Evolutionary conservation across 805 yeast species (phyloP).

Genomic region (Myxozyma vanderwaltii): DNA sequence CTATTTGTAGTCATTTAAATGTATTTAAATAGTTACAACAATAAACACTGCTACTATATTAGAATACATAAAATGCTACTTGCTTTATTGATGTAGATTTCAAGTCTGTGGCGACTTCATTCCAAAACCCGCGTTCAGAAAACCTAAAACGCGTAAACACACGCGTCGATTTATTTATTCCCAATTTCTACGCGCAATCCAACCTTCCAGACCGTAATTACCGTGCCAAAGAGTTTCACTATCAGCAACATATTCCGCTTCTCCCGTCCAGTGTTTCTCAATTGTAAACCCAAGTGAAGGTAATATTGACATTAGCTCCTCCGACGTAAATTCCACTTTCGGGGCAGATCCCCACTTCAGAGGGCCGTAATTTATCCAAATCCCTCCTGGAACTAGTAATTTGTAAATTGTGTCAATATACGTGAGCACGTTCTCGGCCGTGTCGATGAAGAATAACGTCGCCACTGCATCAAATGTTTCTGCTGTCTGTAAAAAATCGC

Average conservation of each 20-base stretch:
- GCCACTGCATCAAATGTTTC: conserved; percentile 47
- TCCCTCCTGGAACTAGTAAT: conserved; percentile 53
- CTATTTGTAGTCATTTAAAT: no score
- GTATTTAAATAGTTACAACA: no score
- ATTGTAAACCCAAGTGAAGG: conserved; percentile 63
- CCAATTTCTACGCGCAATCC: conserved; percentile 25
- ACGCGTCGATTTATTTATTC: background rate
- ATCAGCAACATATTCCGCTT: conserved; percentile 41
- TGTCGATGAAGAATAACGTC: conserved; percentile 79
- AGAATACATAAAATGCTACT: no score
- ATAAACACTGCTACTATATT: no score
- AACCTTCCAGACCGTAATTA: conserved; percentile 37
- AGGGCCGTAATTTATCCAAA: conserved; percentile 93
- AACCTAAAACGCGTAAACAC: background rate
- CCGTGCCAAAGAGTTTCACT: conserved; percentile 40
- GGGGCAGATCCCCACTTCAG: conserved; percentile 86
- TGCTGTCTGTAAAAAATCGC: conserved; percentile 65
- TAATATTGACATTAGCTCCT: conserved; percentile 65
- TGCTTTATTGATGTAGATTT: no score
- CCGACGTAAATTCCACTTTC: conserved; percentile 66
- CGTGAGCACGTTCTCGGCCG: conserved; percentile 82
- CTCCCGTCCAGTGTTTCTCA: conserved; percentile 35
- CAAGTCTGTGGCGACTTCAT: no score
- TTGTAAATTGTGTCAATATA: conserved; percentile 67
- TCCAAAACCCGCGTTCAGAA: background rate